Evolutionary conservation across 257 asterid genomes (phyloP).

Genomic region (Capsicum baccatum): DNA sequence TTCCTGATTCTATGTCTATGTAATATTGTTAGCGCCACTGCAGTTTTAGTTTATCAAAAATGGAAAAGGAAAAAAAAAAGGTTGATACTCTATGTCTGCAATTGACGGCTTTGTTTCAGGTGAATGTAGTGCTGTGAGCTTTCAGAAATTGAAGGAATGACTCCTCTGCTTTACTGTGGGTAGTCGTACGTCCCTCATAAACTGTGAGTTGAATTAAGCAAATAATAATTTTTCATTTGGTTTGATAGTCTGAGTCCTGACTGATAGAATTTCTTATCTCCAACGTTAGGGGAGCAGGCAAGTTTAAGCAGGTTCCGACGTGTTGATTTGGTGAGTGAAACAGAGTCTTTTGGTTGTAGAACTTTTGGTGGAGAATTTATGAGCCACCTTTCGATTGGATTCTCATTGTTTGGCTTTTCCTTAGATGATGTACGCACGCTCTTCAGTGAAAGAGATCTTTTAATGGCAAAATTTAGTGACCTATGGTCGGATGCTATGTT

Average conservation of each 20-base stretch:
- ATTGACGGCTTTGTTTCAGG: conserved; percentile 12
- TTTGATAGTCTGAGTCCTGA: not conserved
- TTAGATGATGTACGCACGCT: not conserved
- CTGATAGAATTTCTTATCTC: conserved; percentile 18
- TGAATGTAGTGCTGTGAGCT: conserved; percentile 13
- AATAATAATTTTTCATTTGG: not conserved
- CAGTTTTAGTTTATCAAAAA: not conserved
- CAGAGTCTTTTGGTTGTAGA: not conserved
- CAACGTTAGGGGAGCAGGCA: not conserved
- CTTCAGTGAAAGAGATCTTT: not conserved
- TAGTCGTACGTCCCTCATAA: not conserved
- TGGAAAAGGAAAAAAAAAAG: not conserved
- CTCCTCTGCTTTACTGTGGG: not conserved
- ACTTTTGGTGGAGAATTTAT: not conserved
- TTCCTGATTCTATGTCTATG: not conserved
- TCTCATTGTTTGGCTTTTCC: not conserved
- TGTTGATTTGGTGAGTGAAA: too few relatives aligned
- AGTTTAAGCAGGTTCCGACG: not conserved
- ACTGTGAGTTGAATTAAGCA: conserved; percentile 26
- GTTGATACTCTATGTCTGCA: not conserved
- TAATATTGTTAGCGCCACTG: not conserved
- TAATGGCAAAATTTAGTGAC: not conserved
- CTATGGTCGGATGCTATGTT: not conserved
- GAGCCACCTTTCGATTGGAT: not conserved
- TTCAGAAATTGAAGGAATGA: conserved; percentile 6